Base-by-base conservation (phyloP, 257 asterid genomes). In the Capsicum chinense region DNA sequence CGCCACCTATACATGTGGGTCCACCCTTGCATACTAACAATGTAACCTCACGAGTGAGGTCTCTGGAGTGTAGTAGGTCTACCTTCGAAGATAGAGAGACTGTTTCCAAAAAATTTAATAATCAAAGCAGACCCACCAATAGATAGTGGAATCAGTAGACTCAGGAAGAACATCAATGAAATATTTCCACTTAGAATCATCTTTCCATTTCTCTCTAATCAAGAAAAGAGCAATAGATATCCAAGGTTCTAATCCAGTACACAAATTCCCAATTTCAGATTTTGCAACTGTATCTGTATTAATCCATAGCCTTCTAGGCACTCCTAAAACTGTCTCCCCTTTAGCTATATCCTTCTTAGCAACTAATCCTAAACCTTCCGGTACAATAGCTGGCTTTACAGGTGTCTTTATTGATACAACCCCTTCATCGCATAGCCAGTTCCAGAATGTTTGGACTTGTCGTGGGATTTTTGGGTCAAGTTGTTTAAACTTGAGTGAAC, bases 191-290 rank as follows among this genome's bases (percentile, higher is more conserved):
- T 91, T 92, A 37, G 99, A 97, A 21, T 91, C 97, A 71, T 88
- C 95, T 74, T 90, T 93, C 52, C 87, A 84, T 89, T 82, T 94
- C 89, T 95, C 99, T 19, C 85, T 86, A 64, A 97, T 89, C 95
- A 92, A 88, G 81, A 94, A 92, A 84, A 97, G 87, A 81, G 98
- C 94, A 85, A 97, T 97, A 19, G 93, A 73, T 81, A 97, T 84
- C 98, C 98, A 93, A 7, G 98, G 99, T 91, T 95, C 94, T 88
- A 94, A 85, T 6, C 91, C 97, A 80, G 93, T 89, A 86, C 98
- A 97, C 37, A 92, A 85, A 78, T 79, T 82, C 26, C 98, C 98
- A 47, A 97, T 95, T 86, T 91, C 98, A 1, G 99, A 93, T 13
- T 89, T 10, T 4, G 92, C 91, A 69, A 86, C 97, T 42, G 96